Conservation (phyloP, 441 rosid genomes). For the Populus trichocarpa region DNA sequence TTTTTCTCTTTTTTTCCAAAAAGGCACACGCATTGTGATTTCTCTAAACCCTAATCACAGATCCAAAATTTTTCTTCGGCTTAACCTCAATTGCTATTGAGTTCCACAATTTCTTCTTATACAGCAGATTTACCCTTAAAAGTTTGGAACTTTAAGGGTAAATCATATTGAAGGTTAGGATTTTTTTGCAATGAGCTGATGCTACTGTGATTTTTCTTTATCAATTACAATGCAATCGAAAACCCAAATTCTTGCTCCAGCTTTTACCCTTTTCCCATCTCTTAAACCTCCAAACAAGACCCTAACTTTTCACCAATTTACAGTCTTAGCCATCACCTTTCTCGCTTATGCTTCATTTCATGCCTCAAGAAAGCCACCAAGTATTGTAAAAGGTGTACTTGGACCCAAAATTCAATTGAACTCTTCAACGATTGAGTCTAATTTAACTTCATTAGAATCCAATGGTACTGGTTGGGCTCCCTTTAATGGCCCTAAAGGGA, state of each 20-base stretch:
- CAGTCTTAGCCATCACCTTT: conserved; percentile 60
- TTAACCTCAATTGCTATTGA: not conserved
- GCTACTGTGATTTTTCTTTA: not conserved
- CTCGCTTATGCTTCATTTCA: conserved; percentile 88
- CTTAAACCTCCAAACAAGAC: conserved; percentile 59
- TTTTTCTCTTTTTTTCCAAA: not conserved
- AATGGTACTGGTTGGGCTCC: conserved; percentile 78
- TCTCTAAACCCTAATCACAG: not conserved
- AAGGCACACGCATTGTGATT: not conserved
- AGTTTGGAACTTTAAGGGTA: not conserved
- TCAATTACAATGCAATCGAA: conserved; percentile 37
- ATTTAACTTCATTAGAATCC: not conserved
- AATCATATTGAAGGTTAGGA: not conserved
- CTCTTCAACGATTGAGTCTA: conserved; percentile 10
- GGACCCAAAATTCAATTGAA: conserved; percentile 41
- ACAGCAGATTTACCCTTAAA: not conserved
- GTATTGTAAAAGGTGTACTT: conserved; percentile 89
- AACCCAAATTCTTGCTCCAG: conserved; percentile 44
- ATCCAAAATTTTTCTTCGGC: not conserved
- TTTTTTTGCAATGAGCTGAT: not conserved
- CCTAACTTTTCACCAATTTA: conserved; percentile 58
- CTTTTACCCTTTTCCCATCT: conserved; percentile 46
- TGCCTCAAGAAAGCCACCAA: conserved; percentile 94
- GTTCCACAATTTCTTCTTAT: not conserved
- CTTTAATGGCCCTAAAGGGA: conserved; percentile 63